These are phyloP conservation scores for Apophysomyces sp. DNA, from an alignment of 371 early-diverging fungal species.

Conservation along the genomic window DNA sequence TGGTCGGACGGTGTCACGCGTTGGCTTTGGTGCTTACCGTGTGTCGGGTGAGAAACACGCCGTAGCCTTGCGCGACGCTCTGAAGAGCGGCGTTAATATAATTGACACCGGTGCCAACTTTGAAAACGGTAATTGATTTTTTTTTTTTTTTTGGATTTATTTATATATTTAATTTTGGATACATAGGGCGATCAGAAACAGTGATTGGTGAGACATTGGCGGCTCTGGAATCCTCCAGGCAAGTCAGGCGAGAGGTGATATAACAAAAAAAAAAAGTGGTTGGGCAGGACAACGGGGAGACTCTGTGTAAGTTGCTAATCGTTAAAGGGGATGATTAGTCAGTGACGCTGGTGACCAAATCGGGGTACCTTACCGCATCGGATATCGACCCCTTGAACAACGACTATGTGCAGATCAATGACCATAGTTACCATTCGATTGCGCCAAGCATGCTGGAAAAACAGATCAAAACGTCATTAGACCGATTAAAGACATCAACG, in stretches of 20 bases:
- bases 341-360: constrained; percentile 68
- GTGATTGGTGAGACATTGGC: constrained; percentile 58
- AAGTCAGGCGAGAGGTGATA: constrained; percentile 43
- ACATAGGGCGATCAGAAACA: constrained; percentile 43
- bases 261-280: not conserved
- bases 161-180: constrained; percentile 28
- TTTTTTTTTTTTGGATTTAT: not conserved
- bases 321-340: too few relatives aligned
- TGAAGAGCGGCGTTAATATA: constrained; percentile 65
- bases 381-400: constrained; percentile 16
- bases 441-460: constrained; percentile 60
- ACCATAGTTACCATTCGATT: constrained; percentile 64
- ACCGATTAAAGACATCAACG: constrained; percentile 55
- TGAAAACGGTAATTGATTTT: constrained; percentile 53
- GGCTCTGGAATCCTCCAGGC: constrained; percentile 26
- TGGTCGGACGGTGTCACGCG: constrained; percentile 46
- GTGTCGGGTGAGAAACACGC: constrained; percentile 39
- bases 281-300: too few relatives aligned
- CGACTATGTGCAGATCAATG: constrained; percentile 54
- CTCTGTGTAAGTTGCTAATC: too few relatives aligned
- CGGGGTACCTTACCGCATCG: constrained; percentile 56
- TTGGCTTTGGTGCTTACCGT: constrained; percentile 68
- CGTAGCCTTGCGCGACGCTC: constrained; percentile 56
- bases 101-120: constrained; percentile 79
- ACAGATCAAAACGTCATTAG: constrained; percentile 60